Conservation (phyloP, 2,329 filamentous ascomycete genomes). For the Sordariomycetes sp. region DNA sequence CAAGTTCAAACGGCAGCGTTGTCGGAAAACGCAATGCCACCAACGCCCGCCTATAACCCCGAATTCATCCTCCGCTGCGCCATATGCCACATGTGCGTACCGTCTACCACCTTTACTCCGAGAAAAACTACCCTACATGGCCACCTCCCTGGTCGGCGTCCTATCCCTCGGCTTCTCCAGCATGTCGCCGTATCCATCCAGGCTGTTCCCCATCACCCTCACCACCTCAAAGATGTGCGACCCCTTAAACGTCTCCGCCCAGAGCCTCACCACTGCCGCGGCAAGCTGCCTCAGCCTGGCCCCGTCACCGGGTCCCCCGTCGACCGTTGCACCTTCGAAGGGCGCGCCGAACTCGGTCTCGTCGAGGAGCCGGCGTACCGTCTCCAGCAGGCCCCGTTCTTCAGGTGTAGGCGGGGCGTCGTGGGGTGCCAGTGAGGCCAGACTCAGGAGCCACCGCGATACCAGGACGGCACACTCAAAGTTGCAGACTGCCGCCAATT, state of each 20-base stretch:
- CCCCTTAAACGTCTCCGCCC: conserved; percentile 53
- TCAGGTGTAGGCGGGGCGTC: conserved; percentile 39
- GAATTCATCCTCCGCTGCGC: neutral
- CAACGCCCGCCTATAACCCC: too few relatives aligned
- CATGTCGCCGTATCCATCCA: conserved; percentile 47
- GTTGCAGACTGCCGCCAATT: conserved; percentile 36
- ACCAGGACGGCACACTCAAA: conserved; percentile 51
- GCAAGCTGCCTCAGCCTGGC: conserved; percentile 44
- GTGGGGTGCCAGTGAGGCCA: conserved; percentile 37
- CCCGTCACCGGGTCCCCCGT: conserved; percentile 34
- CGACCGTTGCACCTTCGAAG: conserved; percentile 36
- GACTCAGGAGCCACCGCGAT: conserved; percentile 49
- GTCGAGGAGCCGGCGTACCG: conserved; percentile 46
- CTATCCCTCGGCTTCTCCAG: conserved; percentile 43
- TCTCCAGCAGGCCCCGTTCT: conserved; percentile 43
- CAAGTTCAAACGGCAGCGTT: too few relatives aligned
- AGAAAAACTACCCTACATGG: neutral
- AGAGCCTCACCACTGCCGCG: conserved; percentile 46
- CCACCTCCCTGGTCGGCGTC: conserved; percentile 18
- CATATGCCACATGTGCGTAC: neutral
- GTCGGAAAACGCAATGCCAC: too few relatives aligned
- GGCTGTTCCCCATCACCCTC: conserved; percentile 43
- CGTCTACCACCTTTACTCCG: neutral
- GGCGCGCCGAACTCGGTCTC: conserved; percentile 53
- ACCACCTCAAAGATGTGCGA: conserved; percentile 51